Conservation (phyloP, 495 filamentous ascomycete species). For the Extremus antarcticus region DNA sequence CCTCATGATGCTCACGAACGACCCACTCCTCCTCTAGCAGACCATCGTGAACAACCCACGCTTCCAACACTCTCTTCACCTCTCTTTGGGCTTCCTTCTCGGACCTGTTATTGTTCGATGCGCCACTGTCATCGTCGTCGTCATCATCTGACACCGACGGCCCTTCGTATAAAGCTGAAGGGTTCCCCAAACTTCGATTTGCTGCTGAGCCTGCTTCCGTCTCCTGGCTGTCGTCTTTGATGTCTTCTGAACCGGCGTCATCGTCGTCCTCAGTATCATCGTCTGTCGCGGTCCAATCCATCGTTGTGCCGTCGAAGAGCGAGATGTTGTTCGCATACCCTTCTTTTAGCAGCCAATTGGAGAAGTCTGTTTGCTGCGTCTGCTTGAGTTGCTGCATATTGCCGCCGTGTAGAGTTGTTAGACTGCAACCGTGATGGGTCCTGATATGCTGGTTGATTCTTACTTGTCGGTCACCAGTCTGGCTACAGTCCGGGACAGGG, state of each 20-base stretch:
- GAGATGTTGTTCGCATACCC: background rate
- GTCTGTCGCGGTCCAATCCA: too few species aligned
- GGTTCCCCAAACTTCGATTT: background rate
- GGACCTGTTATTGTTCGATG: background rate
- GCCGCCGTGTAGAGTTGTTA: background rate
- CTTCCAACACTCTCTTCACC: background rate
- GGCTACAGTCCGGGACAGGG: background rate
- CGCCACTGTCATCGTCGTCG: too few species aligned
- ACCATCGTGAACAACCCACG: background rate
- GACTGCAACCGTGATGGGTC: background rate
- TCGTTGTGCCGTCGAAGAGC: too few species aligned
- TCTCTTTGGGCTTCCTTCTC: background rate
- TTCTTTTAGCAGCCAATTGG: background rate
- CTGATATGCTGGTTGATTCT: background rate
- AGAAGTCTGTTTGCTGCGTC: background rate
- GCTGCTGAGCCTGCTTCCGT: background rate
- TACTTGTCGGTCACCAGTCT: background rate
- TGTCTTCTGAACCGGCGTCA: background rate
- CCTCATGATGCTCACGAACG: background rate
- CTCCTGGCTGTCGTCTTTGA: background rate
- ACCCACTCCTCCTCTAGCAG: background rate
- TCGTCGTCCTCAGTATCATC: background rate
- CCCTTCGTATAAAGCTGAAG: too few species aligned
- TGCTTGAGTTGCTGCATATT: background rate
- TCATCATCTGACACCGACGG: too few species aligned